Evolutionary conservation across 1,139 yeast genomes (phyloP).

Genomic region (Saccharomyces hybrid): DNA sequence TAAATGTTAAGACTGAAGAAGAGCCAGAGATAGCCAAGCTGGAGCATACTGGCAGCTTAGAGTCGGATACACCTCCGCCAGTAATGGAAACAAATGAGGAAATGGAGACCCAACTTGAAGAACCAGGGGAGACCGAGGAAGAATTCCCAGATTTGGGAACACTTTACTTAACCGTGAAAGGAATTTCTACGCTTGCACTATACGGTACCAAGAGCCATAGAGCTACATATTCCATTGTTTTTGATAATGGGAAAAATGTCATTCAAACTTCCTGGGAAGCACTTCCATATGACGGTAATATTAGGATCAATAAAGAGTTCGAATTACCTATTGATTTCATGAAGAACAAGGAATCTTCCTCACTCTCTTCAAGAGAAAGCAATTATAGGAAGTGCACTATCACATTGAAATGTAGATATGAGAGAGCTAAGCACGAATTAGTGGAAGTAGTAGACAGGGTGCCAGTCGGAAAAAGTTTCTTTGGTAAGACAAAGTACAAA

Average conservation of each 20-base stretch:
- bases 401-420: conserved; percentile 62
- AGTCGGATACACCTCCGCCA: background rate
- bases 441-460: conserved; percentile 52
- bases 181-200: conserved; percentile 48
- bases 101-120: background rate
- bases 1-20: background rate
- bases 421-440: conserved; percentile 44
- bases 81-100: background rate
- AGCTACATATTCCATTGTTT: conserved; percentile 59
- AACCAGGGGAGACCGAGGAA: conserved; percentile 2
- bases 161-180: conserved; percentile 58
- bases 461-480: conserved; percentile 29
- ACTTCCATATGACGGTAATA: conserved; percentile 35
- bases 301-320: conserved; percentile 68
- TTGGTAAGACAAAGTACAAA: conserved; percentile 35
- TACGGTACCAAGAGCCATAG: conserved; percentile 49
- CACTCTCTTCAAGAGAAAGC: background rate
- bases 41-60: background rate
- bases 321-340: conserved; percentile 48
- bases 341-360: conserved; percentile 6
- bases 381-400: conserved; percentile 46
- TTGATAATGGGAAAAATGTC: conserved; percentile 88
- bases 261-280: conserved; percentile 62
- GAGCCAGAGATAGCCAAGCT: background rate
- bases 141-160: conserved; percentile 52